Percentiles rank a stretch among this genome's conserved stretches.
phyloP scores from a whole-genome alignment of 176 grass and related monocot species.

The Pontederia paniculata region DNA sequence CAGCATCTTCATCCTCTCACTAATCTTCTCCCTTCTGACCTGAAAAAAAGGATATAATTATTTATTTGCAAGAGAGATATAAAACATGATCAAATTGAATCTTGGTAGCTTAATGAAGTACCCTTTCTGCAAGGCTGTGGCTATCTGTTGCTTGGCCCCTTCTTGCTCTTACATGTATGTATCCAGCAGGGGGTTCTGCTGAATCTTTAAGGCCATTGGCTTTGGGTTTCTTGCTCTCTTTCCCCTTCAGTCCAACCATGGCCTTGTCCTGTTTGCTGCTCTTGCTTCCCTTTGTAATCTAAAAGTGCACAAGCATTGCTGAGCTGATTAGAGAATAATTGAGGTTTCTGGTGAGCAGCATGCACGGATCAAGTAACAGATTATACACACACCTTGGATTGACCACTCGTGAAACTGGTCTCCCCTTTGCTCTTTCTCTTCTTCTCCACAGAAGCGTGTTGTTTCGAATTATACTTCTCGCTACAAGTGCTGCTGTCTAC shows the following conservation, averaged over 20 bases:
- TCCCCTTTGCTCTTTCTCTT: conserved; percentile 10
- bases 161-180: conserved; percentile 35
- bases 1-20: conserved; percentile 39
- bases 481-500: background rate
- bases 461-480: background rate
- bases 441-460: background rate
- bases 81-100: background rate
- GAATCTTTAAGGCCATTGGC: conserved; percentile 1
- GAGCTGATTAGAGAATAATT: background rate
- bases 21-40: conserved; percentile 47
- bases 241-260: background rate
- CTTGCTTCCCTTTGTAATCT: conserved; percentile 17
- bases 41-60: background rate
- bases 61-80: background rate
- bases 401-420: background rate
- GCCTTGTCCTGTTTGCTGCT: conserved; percentile 15
- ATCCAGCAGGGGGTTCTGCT: conserved; percentile 16
- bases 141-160: conserved; percentile 37
- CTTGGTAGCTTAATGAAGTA: background rate
- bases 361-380: background rate
- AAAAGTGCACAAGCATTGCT: background rate
- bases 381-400: conserved; percentile 1
- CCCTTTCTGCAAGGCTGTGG: conserved; percentile 30
- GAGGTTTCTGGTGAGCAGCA: background rate
- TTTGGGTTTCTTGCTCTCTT: conserved; percentile 1